These are phyloP conservation scores for Cytospora schulzeri DNA, from an alignment of 2,329 filamentous ascomycete species.

Conservation along the genomic window DNA sequence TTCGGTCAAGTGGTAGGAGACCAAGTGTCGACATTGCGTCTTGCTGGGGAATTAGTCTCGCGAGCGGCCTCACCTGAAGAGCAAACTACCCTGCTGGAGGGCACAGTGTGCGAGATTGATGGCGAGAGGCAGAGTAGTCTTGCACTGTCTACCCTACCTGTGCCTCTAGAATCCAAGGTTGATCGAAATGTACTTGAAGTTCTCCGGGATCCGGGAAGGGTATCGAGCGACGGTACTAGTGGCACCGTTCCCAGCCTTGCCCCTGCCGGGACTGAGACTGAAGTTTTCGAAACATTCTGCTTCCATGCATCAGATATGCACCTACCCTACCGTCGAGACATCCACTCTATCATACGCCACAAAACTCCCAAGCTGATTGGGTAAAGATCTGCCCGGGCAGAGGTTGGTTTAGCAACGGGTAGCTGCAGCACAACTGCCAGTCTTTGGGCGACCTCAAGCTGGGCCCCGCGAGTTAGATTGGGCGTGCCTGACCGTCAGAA, in stretches of 20 bases:
- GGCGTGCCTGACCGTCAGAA: slow-evolving; percentile 33
- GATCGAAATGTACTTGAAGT: slow-evolving; percentile 19
- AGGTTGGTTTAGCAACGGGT: slow-evolving; percentile 42
- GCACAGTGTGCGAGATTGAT: not conserved
- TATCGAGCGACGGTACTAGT: slow-evolving; percentile 22
- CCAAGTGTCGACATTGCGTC: not conserved
- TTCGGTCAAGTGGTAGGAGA: slow-evolving; percentile 4
- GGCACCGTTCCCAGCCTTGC: slow-evolving; percentile 15
- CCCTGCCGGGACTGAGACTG: slow-evolving; percentile 24
- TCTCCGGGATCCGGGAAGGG: slow-evolving; percentile 16
- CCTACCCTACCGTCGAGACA: slow-evolving; percentile 49
- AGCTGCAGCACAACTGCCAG: slow-evolving; percentile 42
- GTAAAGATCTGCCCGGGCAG: slow-evolving; percentile 41
- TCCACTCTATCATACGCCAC: slow-evolving; percentile 50
- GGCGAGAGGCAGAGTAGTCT: not conserved
- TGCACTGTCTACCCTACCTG: slow-evolving; percentile 22
- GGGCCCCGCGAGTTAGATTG: slow-evolving; percentile 38
- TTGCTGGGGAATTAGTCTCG: not conserved
- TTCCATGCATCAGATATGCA: slow-evolving; percentile 51
- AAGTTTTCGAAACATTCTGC: slow-evolving; percentile 32
- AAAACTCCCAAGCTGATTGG: slow-evolving; percentile 47
- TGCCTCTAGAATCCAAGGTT: slow-evolving; percentile 17
- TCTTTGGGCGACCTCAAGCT: slow-evolving; percentile 38
- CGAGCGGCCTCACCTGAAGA: not conserved
- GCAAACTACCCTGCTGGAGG: not conserved